These are phyloP conservation scores for Salix purpurea DNA, from an alignment of 345 rosid species.

Conservation along the genomic window DNA sequence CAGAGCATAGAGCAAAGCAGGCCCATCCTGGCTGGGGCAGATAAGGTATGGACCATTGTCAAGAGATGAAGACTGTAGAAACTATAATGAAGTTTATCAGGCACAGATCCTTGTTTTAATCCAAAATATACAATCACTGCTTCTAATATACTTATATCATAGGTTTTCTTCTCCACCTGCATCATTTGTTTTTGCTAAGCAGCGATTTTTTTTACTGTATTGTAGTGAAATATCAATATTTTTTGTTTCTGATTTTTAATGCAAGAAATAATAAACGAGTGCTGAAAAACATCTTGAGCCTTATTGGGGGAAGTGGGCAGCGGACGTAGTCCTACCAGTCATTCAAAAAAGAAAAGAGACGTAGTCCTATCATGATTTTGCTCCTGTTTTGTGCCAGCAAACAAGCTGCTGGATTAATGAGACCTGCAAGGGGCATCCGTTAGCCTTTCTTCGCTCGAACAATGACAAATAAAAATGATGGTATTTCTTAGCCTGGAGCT, in stretches of 20 bases:
- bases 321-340: no score
- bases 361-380: no score
- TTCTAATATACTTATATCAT: constrained; percentile 2
- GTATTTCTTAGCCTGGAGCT: no score
- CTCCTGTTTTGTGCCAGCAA: background rate
- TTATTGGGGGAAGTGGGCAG: background rate
- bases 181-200: constrained; percentile 4
- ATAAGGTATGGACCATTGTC: constrained; percentile 7
- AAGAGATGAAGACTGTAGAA: constrained; percentile 14
- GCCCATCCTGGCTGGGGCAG: background rate
- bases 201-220: constrained; percentile 25
- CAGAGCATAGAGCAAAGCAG: background rate
- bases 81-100: constrained; percentile 8
- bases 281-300: constrained; percentile 1
- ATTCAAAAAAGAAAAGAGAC: no score
- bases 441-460: no score
- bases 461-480: no score
- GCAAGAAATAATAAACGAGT: background rate
- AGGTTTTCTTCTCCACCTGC: constrained; percentile 1
- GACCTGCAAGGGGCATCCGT: no score
- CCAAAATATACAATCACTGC: constrained; percentile 14
- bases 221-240: constrained; percentile 13
- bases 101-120: constrained; percentile 5
- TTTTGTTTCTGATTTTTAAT: constrained; percentile 10
- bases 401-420: background rate